Conservation (phyloP, 164 flowering plant species). For the Hamamelis virginiana region DNA sequence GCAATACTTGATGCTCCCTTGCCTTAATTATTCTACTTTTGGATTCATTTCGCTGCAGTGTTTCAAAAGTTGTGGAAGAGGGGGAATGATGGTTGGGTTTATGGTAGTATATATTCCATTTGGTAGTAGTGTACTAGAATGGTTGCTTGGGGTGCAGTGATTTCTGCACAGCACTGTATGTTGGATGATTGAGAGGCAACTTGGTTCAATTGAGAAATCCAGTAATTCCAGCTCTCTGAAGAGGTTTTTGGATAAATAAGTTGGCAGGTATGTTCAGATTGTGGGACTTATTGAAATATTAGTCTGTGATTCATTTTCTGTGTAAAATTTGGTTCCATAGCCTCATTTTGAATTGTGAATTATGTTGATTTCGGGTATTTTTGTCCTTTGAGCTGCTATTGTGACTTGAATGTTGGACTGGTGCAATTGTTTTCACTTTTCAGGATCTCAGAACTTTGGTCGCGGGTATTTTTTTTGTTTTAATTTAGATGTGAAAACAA, state of each 20-base stretch:
- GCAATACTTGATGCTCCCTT: neutral
- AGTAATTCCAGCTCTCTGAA: neutral
- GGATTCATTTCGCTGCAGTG: neutral
- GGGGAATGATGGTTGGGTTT: neutral
- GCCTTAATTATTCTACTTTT: neutral
- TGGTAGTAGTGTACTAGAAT: neutral
- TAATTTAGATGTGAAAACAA: no score
- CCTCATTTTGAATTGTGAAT: no score
- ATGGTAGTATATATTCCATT: neutral
- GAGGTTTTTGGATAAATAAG: neutral
- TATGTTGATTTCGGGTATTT: no score
- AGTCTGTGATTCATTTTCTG: no score
- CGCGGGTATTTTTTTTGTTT: no score
- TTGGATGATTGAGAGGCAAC: neutral
- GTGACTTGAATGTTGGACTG: no score
- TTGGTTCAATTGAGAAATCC: neutral
- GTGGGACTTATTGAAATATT: no score
- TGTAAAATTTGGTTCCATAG: no score
- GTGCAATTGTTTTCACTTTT: no score
- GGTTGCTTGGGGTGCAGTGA: neutral
- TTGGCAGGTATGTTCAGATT: neutral
- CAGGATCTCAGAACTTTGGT: no score
- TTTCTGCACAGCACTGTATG: no score
- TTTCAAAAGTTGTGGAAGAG: neutral
- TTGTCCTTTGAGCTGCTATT: no score